Percentiles rank a stretch among this genome's conserved stretches.
phyloP scores from a whole-genome alignment of 352 stramenopile species.

The Globisporangium ultimum region DNA sequence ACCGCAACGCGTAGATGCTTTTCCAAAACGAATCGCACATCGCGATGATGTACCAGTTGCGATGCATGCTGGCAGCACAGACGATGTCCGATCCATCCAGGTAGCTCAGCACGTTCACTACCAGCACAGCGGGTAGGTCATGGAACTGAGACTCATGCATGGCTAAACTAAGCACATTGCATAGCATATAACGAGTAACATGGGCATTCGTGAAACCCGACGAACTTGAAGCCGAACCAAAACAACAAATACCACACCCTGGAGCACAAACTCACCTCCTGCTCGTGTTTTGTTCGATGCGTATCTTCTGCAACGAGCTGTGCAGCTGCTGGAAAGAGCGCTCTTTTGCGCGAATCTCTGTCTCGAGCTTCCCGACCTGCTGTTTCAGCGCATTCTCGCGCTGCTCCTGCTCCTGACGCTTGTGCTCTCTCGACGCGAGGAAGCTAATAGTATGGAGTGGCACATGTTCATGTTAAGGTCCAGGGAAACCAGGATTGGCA shows the following conservation, averaged over 20 bases:
- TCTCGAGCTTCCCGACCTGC: constrained; percentile 18
- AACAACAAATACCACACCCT: background rate
- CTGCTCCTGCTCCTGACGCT: constrained; percentile 18
- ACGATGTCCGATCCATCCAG: constrained; percentile 15
- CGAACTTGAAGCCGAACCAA: background rate
- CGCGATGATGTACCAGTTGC: constrained; percentile 13
- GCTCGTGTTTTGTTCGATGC: constrained; percentile 1
- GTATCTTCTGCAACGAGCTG: constrained; percentile 10
- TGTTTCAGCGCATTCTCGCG: constrained; percentile 17
- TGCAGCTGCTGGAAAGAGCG: constrained; percentile 13
- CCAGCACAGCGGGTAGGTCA: constrained; percentile 16
- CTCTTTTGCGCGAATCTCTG: constrained; percentile 12
- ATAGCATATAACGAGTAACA: too few relatives aligned
- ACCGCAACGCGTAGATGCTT: constrained; percentile 19
- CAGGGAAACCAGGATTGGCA: too few relatives aligned
- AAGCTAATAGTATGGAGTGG: constrained; percentile 6
- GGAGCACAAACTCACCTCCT: background rate
- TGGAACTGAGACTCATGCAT: constrained; percentile 2
- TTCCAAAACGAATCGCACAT: constrained; percentile 19
- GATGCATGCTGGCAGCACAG: constrained; percentile 12
- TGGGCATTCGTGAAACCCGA: too few relatives aligned
- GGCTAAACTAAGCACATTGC: background rate
- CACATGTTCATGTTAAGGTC: too few relatives aligned
- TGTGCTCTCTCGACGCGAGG: constrained; percentile 19
- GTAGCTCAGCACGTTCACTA: constrained; percentile 14